phyloP scores from a whole-genome alignment of 2,329 filamentous ascomycete genomes.

The Sporothrix phasma region DNA sequence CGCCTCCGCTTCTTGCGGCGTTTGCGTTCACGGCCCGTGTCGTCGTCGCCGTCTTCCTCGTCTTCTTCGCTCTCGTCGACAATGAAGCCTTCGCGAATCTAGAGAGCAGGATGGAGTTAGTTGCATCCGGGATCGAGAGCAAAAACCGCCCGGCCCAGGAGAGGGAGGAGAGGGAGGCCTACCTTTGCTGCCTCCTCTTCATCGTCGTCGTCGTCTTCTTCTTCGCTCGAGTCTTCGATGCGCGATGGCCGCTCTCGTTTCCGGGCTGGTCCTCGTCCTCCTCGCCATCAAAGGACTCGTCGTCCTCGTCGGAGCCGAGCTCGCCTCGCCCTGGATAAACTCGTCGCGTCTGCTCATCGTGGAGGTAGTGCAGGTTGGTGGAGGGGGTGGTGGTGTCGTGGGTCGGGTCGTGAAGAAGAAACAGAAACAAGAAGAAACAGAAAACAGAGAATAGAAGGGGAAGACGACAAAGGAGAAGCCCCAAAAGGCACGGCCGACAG shows the following conservation, averaged over 20 bases:
- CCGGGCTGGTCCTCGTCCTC: constrained; percentile 61
- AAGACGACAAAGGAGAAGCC: not conserved
- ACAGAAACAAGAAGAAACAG: not conserved
- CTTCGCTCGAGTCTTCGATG: constrained; percentile 79
- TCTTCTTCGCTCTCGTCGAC: constrained; percentile 84
- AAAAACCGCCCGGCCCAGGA: no score
- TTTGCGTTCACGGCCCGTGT: constrained; percentile 43
- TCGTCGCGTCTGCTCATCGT: constrained; percentile 61
- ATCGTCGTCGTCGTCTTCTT: constrained; percentile 87
- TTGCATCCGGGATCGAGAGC: no score
- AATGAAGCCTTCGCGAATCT: constrained; percentile 93
- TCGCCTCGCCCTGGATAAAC: constrained; percentile 75
- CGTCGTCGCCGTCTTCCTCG: constrained; percentile 52
- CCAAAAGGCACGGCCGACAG: not conserved
- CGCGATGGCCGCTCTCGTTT: constrained; percentile 32
- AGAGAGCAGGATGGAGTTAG: not conserved
- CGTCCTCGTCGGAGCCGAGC: constrained; percentile 75
- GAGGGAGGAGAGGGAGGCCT: constrained; percentile 12
- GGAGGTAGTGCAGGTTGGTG: constrained; percentile 9
- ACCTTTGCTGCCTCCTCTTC: constrained; percentile 74
- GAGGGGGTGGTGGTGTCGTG: not conserved
- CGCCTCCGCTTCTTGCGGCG: constrained; percentile 69
- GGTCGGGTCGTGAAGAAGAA: not conserved
- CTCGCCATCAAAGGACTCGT: constrained; percentile 73
- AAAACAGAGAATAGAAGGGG: not conserved